These are phyloP conservation scores for Didymella exigua DNA, from an alignment of 2,329 filamentous ascomycete genomes.

Conservation along the genomic window DNA sequence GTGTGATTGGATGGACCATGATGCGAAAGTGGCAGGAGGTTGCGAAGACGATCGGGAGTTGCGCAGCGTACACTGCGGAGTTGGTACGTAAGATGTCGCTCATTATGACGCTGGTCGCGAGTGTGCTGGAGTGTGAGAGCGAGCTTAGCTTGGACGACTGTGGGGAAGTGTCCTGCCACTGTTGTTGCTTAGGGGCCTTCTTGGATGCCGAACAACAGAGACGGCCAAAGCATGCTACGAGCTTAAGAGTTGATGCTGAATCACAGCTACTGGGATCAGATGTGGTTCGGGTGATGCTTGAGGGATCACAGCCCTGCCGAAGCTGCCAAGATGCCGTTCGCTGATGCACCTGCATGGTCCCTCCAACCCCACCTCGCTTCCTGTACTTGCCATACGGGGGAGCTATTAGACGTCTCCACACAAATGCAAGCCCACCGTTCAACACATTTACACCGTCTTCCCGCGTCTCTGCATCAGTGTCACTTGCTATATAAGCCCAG, in stretches of 20 bases:
- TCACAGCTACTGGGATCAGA: no score
- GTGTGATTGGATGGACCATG: not conserved
- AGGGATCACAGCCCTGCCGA: no score
- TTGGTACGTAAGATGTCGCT: slow-evolving; percentile 2
- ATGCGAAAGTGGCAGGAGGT: not conserved
- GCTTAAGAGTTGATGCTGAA: no score
- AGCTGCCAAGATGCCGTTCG: no score
- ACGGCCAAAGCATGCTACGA: no score
- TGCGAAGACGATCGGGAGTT: not conserved
- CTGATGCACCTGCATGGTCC: no score
- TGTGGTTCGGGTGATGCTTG: no score
- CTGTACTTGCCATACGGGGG: not conserved
- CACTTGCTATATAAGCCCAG: not conserved
- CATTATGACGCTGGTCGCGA: not conserved
- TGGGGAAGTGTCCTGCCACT: not conserved
- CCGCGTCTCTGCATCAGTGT: no score
- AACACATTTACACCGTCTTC: not conserved
- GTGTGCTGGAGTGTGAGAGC: not conserved
- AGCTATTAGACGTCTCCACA: not conserved
- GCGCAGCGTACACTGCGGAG: not conserved
- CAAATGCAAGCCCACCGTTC: not conserved
- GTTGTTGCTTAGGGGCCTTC: no score
- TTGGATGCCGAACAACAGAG: no score
- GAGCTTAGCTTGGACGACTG: not conserved
- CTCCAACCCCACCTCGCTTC: slow-evolving; percentile 2